Percentiles rank a stretch among this genome's conserved stretches.
These are phyloP conservation scores for Globisporangium middletonii DNA, from an alignment of 352 stramenopile species.

Conservation along the genomic window DNA sequence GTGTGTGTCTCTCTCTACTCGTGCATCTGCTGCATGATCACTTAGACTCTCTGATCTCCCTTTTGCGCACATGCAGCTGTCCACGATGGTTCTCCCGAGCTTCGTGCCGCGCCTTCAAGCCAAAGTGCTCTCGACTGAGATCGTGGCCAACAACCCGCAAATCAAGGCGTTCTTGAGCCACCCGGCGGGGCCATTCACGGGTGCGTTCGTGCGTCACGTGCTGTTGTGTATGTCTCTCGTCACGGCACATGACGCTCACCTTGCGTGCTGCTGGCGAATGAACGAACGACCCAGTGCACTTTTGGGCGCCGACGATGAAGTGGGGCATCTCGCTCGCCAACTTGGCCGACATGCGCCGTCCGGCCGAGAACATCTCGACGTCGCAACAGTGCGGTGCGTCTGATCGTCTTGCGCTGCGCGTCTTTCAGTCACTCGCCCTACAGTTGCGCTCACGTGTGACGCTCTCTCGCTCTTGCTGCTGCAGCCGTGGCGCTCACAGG, in stretches of 20 bases:
- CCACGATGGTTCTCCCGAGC: slow-evolving; percentile 42
- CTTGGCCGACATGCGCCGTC: slow-evolving; percentile 77
- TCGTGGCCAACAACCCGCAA: slow-evolving; percentile 68
- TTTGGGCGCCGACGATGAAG: slow-evolving; percentile 87
- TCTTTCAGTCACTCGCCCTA: neutral
- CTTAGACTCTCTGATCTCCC: neutral
- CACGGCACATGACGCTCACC: neutral
- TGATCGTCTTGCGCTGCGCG: neutral
- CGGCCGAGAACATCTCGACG: slow-evolving; percentile 76
- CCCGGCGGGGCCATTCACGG: slow-evolving; percentile 82
- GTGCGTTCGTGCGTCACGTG: slow-evolving; percentile 18
- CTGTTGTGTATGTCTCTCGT: too few relatives aligned
- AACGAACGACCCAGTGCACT: slow-evolving; percentile 46
- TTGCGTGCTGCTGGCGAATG: neutral
- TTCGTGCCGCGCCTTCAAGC: slow-evolving; percentile 72
- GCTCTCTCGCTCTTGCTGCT: neutral
- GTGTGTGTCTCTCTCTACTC: neutral
- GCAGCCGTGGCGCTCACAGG: slow-evolving; percentile 69
- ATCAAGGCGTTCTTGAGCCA: slow-evolving; percentile 54
- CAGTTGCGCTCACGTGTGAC: neutral
- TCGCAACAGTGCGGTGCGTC: slow-evolving; percentile 60
- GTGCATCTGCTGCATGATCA: neutral
- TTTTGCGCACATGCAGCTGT: neutral
- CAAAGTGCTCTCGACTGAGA: slow-evolving; percentile 62
- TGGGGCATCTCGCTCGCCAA: slow-evolving; percentile 87